phyloP scores from a whole-genome alignment of 768 basidiomycete species.

The Mycena crocata region DNA sequence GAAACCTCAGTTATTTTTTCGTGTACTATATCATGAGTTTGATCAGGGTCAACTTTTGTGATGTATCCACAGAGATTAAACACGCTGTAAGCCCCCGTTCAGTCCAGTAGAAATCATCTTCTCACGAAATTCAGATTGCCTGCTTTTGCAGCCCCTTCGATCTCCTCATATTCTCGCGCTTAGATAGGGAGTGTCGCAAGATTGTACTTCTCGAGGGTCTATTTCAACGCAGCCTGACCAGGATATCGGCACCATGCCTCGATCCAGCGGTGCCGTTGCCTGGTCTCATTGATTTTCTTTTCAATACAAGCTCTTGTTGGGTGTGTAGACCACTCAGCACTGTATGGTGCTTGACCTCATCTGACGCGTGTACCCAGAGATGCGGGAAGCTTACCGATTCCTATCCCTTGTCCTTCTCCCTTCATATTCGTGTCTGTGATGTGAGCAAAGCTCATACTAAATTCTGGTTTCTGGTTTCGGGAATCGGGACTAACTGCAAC shows the following conservation, averaged over 20 bases:
- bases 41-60: no score
- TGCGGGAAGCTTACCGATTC: neutral
- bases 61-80: no score
- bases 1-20: no score
- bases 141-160: neutral
- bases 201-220: neutral
- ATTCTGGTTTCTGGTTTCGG: neutral
- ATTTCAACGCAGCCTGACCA: neutral
- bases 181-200: neutral
- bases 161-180: neutral
- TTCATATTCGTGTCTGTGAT: neutral
- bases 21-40: no score
- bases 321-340: neutral
- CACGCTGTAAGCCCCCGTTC: no score
- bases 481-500: neutral
- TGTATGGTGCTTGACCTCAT: neutral
- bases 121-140: no score
- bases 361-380: neutral
- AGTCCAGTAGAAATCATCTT: no score
- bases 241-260: neutral
- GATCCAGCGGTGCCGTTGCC: neutral
- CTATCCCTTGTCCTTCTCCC: neutral
- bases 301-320: neutral
- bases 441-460: no score
- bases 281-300: neutral